phyloP scores from a whole-genome alignment of 352 stramenopile genomes.

The Phytophthora sansomeana region DNA sequence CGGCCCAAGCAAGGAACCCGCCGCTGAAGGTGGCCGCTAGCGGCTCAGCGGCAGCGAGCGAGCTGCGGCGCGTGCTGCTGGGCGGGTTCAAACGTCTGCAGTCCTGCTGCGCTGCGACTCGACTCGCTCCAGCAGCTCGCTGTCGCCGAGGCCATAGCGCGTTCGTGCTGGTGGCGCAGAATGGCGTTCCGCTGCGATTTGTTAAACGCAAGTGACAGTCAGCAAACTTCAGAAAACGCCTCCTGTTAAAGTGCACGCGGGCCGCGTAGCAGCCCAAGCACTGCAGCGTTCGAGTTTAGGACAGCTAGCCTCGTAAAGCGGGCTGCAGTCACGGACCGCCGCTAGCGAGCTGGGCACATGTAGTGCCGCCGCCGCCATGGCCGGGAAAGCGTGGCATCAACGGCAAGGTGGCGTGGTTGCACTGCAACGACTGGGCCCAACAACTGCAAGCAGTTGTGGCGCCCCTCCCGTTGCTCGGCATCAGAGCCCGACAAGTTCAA shows the following conservation, averaged over 20 bases:
- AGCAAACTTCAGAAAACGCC: conserved; percentile 36
- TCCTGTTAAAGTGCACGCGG: background rate
- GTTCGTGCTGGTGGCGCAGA: background rate
- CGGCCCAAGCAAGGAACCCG: background rate
- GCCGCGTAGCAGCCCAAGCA: background rate
- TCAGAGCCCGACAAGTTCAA: conserved; percentile 33
- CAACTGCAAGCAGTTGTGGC: conserved; percentile 32
- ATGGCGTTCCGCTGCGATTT: conserved; percentile 30
- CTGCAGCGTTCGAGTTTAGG: background rate
- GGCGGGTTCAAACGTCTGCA: no score
- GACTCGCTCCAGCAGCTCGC: background rate
- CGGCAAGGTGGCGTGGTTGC: conserved; percentile 22
- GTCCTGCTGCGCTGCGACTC: no score
- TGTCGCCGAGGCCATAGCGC: background rate
- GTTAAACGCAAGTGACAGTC: conserved; percentile 30
- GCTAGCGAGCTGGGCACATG: background rate
- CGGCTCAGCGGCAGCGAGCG: background rate
- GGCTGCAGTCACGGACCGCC: no score
- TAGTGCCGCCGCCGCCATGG: background rate
- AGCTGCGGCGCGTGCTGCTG: no score
- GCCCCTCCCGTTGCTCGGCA: conserved; percentile 24
- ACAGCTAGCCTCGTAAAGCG: no score
- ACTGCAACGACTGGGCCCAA: conserved; percentile 9
- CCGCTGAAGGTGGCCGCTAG: background rate
- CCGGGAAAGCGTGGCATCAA: conserved; percentile 12